phyloP scores from a whole-genome alignment of 495 filamentous ascomycete genomes.

The Penicillium roqueforti region DNA sequence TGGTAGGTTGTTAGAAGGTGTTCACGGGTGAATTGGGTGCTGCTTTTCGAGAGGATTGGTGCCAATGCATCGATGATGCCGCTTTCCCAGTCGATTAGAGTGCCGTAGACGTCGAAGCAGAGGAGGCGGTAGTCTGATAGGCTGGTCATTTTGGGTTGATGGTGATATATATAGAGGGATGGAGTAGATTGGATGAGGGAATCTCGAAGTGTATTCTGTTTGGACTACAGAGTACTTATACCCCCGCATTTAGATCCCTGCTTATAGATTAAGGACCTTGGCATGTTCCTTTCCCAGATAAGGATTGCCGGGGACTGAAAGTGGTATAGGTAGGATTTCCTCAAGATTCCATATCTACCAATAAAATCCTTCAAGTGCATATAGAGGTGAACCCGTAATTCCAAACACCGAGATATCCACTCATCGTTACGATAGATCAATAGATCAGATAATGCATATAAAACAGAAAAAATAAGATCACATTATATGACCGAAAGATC shows the following conservation, averaged over 20 bases:
- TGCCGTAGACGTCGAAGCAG: constrained; percentile 79
- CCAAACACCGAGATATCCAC: background rate
- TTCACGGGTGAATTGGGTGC: constrained; percentile 35
- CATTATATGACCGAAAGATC: constrained; percentile 3
- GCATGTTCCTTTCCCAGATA: background rate
- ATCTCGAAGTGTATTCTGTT: background rate
- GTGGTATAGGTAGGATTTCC: background rate
- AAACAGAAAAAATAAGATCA: constrained; percentile 1
- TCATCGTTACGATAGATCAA: background rate
- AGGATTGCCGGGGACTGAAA: constrained; percentile 1
- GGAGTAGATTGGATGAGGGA: background rate
- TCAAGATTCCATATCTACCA: background rate
- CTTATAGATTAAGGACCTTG: background rate
- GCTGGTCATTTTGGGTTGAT: constrained; percentile 22
- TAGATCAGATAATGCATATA: background rate
- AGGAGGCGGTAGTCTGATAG: constrained; percentile 50
- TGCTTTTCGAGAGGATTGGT: constrained; percentile 39
- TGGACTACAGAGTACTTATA: background rate
- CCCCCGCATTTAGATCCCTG: constrained; percentile 3
- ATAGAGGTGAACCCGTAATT: background rate
- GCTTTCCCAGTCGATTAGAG: constrained; percentile 71
- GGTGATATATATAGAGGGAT: background rate
- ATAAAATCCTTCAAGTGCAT: background rate
- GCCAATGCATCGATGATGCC: constrained; percentile 38
- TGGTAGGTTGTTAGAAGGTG: constrained; percentile 32